These are phyloP conservation scores for Cicer pinnatifidum DNA, from an alignment of 306 rosid genomes.

Conservation along the genomic window DNA sequence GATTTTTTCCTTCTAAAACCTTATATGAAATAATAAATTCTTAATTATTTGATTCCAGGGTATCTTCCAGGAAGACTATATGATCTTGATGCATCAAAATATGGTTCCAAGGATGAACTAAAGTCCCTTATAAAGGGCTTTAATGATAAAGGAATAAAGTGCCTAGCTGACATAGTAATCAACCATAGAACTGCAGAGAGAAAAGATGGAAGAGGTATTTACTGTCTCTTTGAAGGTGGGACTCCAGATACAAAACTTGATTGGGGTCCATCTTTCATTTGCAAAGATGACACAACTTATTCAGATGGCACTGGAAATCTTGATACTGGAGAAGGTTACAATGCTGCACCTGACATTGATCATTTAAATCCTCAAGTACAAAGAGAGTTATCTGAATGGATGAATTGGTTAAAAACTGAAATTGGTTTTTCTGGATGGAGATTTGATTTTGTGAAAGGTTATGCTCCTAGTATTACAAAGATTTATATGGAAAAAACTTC, in stretches of 20 bases:
- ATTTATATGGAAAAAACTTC: conserved; percentile 63
- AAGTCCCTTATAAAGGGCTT: conserved; percentile 60
- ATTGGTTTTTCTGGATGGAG: conserved; percentile 81
- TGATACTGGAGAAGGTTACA: conserved; percentile 57
- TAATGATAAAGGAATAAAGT: conserved; percentile 57
- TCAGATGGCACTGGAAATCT: conserved; percentile 79
- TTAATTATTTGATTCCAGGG: conserved; percentile 46
- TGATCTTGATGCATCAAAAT: conserved; percentile 79
- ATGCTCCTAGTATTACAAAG: conserved; percentile 58
- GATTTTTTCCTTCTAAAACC: no score
- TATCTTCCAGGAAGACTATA: conserved; percentile 87
- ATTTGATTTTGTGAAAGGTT: conserved; percentile 75
- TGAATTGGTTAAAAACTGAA: conserved; percentile 77
- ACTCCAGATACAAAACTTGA: conserved; percentile 68
- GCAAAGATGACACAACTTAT: conserved; percentile 65
- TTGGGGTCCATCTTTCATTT: conserved; percentile 79
- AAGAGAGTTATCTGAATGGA: conserved; percentile 69
- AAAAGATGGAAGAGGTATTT: conserved; percentile 66
- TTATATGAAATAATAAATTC: background rate
- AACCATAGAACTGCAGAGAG: conserved; percentile 84
- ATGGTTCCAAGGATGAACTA: conserved; percentile 62
- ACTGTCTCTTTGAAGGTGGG: conserved; percentile 83
- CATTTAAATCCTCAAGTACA: conserved; percentile 81
- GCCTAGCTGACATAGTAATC: conserved; percentile 80
- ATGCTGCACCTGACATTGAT: conserved; percentile 66